phyloP scores from a whole-genome alignment of 164 flowering plant species.

The Umbilicus rupestris region DNA sequence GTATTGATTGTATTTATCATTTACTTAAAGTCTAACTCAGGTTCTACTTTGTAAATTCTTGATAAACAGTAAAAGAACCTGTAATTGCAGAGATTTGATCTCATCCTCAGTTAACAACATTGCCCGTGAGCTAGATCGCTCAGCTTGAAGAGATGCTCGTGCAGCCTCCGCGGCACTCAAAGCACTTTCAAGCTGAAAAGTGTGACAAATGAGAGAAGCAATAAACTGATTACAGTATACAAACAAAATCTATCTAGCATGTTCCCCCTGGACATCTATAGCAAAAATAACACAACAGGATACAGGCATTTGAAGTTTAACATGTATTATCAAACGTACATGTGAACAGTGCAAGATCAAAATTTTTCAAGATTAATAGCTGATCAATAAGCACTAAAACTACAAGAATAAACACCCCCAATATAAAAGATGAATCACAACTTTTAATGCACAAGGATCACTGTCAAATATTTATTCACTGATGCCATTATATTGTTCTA shows the following conservation, averaged over 20 bases:
- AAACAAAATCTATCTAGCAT: not conserved
- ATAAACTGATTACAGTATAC: not conserved
- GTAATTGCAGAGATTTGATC: slow-evolving; percentile 68
- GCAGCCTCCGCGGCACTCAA: slow-evolving; percentile 64
- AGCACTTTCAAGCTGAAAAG: slow-evolving; percentile 65
- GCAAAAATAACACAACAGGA: not conserved
- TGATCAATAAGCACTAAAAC: no score
- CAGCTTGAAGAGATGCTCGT: slow-evolving; percentile 48
- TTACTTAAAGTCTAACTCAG: not conserved
- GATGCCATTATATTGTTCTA: not conserved
- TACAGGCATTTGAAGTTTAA: not conserved
- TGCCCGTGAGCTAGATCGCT: slow-evolving; percentile 55
- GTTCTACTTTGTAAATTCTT: no score
- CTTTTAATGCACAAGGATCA: no score
- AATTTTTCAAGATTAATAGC: no score
- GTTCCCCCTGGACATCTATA: not conserved
- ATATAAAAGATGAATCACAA: no score
- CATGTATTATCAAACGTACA: not conserved
- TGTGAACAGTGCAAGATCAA: not conserved
- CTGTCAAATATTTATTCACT: not conserved
- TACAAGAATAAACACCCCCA: no score
- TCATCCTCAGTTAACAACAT: slow-evolving; percentile 62
- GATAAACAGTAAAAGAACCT: slow-evolving; percentile 31
- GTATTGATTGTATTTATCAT: not conserved
- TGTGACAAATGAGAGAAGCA: not conserved